Evolutionary conservation across 2,329 filamentous ascomycete species (phyloP), one percentile per base, ranked within the genome.

Genomic region (Ophiostoma perfectum): DNA sequence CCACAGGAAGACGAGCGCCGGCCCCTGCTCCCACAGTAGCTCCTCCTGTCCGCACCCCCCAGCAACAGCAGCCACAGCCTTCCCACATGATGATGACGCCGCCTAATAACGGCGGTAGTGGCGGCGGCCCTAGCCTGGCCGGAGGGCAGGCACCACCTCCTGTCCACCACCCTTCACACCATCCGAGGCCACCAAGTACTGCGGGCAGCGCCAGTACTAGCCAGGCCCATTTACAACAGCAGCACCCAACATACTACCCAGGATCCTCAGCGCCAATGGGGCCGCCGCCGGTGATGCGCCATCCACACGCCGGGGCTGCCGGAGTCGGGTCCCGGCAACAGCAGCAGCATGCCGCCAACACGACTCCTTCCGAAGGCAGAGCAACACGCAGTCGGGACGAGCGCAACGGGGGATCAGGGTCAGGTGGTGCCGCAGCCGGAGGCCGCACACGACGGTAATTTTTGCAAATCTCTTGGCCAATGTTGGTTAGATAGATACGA

Each of bases 381-480:
- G 67, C 67, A 14, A 75, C 75, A 64, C 72, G 76, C 69, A 75
- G 71, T 16, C 71, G 76, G 42, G 76, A 77, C 60, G 76, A 78
- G 72, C 72, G 76, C 66, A 73, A 75, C 6, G 75, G 74, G 18
- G 68, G 74, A 1, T 68, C 71, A 8, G 71, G 60, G 5, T 41
- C 60, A 9, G 60, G 60, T 8, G 58, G 74, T 58, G 72, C 42
- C 2, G 62, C 66, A 27, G 58, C 38, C 8, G 42, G 12, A 12
- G 49, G 58, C 18, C 52, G 65, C 8, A 44, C 27, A 39, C 58
- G 63, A 12, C 52, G 66, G 42, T 62, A 49, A 55, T 38, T 27
- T 27, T 27, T 27, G 27, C 27, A 47, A 2, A 4, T 14, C 9
- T 60, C 27, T 39, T 27, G 49, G 6, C n/a, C n/a, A 36, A 16